These are phyloP conservation scores for Lyophyllum decastes DNA, from an alignment of 768 basidiomycete genomes.

Conservation along the genomic window DNA sequence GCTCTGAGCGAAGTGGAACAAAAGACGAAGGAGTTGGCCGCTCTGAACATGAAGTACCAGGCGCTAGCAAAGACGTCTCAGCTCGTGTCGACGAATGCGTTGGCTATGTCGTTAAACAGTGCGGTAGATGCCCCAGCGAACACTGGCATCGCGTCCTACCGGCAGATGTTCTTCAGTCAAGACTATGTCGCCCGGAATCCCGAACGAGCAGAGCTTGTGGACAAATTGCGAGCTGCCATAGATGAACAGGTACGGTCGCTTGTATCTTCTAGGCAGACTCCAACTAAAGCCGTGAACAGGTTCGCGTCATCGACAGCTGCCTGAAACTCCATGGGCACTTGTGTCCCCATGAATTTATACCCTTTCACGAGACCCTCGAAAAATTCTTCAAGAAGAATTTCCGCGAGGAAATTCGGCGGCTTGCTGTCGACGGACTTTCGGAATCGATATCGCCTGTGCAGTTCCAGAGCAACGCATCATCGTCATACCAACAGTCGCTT, in stretches of 20 bases:
- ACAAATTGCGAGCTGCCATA: slow-evolving; percentile 71
- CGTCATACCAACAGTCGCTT: slow-evolving; percentile 47
- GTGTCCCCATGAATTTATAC: slow-evolving; percentile 85
- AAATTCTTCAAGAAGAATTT: slow-evolving; percentile 86
- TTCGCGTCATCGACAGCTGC: slow-evolving; percentile 81
- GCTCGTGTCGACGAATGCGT: slow-evolving; percentile 70
- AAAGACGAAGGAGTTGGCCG: slow-evolving; percentile 77
- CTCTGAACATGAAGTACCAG: slow-evolving; percentile 69
- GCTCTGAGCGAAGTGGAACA: slow-evolving; percentile 81
- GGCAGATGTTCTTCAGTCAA: slow-evolving; percentile 72
- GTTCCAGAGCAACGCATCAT: slow-evolving; percentile 34
- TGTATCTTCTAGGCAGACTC: background rate
- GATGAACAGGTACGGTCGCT: slow-evolving; percentile 72
- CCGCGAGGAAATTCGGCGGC: slow-evolving; percentile 74
- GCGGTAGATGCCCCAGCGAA: slow-evolving; percentile 83
- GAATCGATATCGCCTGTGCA: slow-evolving; percentile 45
- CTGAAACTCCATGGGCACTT: slow-evolving; percentile 80
- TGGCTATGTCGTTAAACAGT: slow-evolving; percentile 85
- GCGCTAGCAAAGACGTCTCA: slow-evolving; percentile 79
- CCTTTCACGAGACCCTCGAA: slow-evolving; percentile 89
- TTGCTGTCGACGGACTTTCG: slow-evolving; percentile 58
- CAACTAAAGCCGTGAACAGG: slow-evolving; percentile 38
- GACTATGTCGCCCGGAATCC: slow-evolving; percentile 70
- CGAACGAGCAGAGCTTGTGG: slow-evolving; percentile 68
- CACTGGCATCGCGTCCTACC: slow-evolving; percentile 77